A percentile compares a stretch with the other conserved stretches of the same genome.
Conservation (phyloP, 2,329 filamentous ascomycete species). For the Beauveria pseudobassiana region DNA sequence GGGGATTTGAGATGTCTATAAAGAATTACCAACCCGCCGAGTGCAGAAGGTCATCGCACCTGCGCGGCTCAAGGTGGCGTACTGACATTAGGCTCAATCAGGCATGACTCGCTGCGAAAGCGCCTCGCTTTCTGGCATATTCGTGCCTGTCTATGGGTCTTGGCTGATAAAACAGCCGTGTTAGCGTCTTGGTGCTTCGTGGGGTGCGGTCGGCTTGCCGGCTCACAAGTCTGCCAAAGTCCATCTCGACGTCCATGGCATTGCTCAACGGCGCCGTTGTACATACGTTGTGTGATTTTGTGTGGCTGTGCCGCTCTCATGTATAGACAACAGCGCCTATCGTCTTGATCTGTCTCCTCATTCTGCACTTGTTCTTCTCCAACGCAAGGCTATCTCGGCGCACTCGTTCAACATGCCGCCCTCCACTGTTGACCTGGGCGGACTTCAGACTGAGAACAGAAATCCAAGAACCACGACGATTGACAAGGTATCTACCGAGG, state of each 20-base stretch:
- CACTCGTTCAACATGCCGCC: neutral
- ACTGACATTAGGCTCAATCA: neutral
- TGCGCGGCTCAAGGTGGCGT: neutral
- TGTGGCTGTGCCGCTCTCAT: neutral
- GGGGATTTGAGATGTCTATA: neutral
- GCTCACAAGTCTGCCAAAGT: neutral
- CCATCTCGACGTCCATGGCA: neutral
- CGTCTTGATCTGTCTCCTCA: neutral
- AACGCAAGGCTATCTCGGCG: neutral
- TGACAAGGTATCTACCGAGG: slow-evolving; percentile 13
- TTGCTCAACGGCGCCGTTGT: too few species aligned
- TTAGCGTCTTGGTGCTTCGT: neutral
- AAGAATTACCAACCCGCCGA: neutral
- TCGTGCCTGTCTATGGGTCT: slow-evolving; percentile 1
- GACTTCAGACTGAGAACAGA: slow-evolving; percentile 16
- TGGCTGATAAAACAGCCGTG: neutral
- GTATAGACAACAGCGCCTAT: too few species aligned
- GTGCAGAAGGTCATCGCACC: neutral
- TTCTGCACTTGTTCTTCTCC: neutral
- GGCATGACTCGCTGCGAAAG: slow-evolving; percentile 7
- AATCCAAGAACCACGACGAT: slow-evolving; percentile 14
- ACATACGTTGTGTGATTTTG: too few species aligned
- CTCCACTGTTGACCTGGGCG: slow-evolving; percentile 9
- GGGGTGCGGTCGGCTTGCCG: neutral
- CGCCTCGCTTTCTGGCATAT: slow-evolving; percentile 2